These are phyloP conservation scores for Mycena kentingensis DNA, from an alignment of 768 basidiomycete species.

Conservation along the genomic window DNA sequence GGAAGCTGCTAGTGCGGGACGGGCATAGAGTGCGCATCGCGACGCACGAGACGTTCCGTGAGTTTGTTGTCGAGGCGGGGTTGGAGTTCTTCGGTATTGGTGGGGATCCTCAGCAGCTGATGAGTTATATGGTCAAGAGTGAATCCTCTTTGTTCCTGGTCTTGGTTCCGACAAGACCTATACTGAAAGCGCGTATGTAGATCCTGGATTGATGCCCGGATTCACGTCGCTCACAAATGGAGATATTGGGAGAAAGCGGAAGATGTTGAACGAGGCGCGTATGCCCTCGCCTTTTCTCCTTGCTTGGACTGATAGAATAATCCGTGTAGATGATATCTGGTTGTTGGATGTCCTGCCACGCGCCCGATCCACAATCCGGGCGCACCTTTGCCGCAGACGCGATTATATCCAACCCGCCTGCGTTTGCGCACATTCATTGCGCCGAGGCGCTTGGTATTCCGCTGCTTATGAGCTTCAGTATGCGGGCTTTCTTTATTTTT, in stretches of 20 bases:
- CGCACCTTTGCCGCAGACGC: conserved; percentile 59
- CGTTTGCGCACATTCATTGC: conserved; percentile 66
- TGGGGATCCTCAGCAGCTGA: conserved; percentile 63
- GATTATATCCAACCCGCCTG: conserved; percentile 68
- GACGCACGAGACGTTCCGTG: conserved; percentile 59
- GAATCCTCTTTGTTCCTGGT: conserved; percentile 20
- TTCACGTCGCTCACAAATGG: conserved; percentile 59
- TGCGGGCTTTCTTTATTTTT: conserved; percentile 18
- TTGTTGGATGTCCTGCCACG: conserved; percentile 56
- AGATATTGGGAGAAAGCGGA: conserved; percentile 58
- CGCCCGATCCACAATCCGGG: conserved; percentile 46
- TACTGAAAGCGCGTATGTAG: conserved; percentile 30
- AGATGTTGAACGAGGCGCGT: conserved; percentile 53
- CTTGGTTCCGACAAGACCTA: too few relatives aligned
- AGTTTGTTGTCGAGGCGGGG: conserved; percentile 51
- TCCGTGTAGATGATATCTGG: conserved; percentile 55
- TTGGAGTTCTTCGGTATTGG: conserved; percentile 65
- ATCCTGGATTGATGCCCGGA: conserved; percentile 66
- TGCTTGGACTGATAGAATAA: background rate
- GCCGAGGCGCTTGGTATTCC: conserved; percentile 66
- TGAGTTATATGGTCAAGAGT: conserved; percentile 79
- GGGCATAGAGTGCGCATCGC: conserved; percentile 64
- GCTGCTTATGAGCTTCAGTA: conserved; percentile 59
- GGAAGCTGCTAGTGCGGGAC: conserved; percentile 46
- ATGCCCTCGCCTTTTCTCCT: background rate